These are phyloP conservation scores for Apiotrichum veenhuisii DNA, from an alignment of 1,284 basidiomycete genomes.

Conservation along the genomic window DNA sequence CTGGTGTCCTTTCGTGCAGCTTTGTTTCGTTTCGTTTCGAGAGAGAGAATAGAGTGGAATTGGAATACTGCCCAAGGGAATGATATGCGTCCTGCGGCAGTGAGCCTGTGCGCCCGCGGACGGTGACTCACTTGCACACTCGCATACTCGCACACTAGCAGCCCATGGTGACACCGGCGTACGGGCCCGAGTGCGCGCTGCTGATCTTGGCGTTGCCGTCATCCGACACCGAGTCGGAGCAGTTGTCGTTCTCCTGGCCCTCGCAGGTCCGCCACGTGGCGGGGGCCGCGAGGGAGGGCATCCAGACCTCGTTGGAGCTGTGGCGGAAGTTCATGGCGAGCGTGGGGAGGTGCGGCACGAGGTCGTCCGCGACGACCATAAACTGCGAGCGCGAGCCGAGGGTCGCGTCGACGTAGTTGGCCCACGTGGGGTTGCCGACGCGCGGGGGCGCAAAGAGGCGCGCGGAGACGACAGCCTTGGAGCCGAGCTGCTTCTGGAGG, in stretches of 20 bases:
- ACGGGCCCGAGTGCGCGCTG: not conserved
- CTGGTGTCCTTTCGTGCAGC: too few relatives aligned
- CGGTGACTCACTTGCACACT: too few relatives aligned
- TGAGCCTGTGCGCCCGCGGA: too few relatives aligned
- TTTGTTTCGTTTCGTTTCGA: too few relatives aligned
- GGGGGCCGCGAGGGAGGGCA: constrained; percentile 4
- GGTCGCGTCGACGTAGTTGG: constrained; percentile 23
- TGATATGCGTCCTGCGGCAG: too few relatives aligned
- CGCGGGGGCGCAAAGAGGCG: constrained; percentile 26
- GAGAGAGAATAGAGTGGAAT: too few relatives aligned
- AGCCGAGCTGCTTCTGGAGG: constrained; percentile 16
- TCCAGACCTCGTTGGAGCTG: constrained; percentile 26
- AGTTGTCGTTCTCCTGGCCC: constrained; percentile 26
- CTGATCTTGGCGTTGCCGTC: not conserved
- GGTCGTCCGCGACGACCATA: constrained; percentile 27
- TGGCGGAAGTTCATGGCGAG: constrained; percentile 20
- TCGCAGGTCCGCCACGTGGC: constrained; percentile 16
- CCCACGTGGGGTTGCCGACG: constrained; percentile 26
- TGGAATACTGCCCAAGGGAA: too few relatives aligned
- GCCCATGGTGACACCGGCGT: not conserved
- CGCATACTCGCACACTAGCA: too few relatives aligned
- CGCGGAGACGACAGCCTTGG: constrained; percentile 8
- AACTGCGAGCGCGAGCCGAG: constrained; percentile 18
- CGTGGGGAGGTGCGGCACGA: constrained; percentile 29
- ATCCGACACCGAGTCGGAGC: constrained; percentile 5